A percentile compares a stretch with the other conserved stretches of the same genome.
These are phyloP conservation scores for Penicillium canariense DNA, from an alignment of 495 filamentous ascomycete species.

Conservation along the genomic window DNA sequence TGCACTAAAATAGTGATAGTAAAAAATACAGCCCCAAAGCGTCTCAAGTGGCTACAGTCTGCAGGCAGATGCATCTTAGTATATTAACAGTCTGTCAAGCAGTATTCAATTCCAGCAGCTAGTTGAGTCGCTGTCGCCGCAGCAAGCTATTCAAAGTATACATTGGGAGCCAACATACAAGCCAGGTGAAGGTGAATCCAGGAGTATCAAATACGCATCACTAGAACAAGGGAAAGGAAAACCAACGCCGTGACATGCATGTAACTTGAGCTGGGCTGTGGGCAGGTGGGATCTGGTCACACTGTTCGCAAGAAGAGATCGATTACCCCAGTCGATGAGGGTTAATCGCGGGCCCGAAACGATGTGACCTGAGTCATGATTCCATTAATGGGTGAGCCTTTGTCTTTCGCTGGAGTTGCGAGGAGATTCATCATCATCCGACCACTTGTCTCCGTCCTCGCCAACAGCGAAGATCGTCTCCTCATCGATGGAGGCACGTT, in stretches of 20 bases:
- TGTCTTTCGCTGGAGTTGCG: constrained; percentile 56
- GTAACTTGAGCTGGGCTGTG: constrained; percentile 8
- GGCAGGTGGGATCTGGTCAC: neutral
- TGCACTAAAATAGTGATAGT: neutral
- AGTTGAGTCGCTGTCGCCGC: neutral
- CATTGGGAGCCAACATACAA: constrained; percentile 10
- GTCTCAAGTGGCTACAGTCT: too few relatives aligned
- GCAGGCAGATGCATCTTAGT: too few relatives aligned
- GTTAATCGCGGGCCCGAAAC: neutral
- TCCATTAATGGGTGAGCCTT: constrained; percentile 53
- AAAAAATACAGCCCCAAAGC: too few relatives aligned
- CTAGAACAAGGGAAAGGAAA: constrained; percentile 8
- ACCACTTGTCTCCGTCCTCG: constrained; percentile 70
- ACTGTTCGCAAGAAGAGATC: neutral
- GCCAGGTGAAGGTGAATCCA: constrained; percentile 10
- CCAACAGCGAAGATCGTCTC: constrained; percentile 95
- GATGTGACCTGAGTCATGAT: neutral
- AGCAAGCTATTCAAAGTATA: constrained; percentile 8
- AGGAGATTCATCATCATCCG: constrained; percentile 59
- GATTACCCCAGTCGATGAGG: neutral
- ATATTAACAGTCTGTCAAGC: neutral
- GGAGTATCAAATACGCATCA: constrained; percentile 12
- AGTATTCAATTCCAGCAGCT: neutral
- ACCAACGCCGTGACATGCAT: constrained; percentile 34
- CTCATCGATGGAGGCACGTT: constrained; percentile 75